Percentiles rank a stretch among this genome's conserved stretches.
Conservation (phyloP, 495 filamentous ascomycete species). For the Patellaria atrata region DNA sequence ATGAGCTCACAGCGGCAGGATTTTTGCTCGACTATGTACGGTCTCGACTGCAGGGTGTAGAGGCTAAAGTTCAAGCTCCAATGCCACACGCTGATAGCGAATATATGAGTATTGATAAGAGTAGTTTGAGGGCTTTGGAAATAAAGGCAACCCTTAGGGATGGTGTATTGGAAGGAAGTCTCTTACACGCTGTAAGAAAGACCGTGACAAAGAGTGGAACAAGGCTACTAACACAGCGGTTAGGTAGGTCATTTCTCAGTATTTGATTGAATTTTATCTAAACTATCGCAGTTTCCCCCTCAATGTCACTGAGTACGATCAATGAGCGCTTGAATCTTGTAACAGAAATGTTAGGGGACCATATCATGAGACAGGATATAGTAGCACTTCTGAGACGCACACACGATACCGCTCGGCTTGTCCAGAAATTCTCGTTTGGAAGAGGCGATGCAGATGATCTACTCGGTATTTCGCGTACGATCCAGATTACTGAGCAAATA, state of each 20-base stretch:
- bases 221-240: conserved; percentile 62
- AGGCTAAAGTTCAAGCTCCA: conserved; percentile 76
- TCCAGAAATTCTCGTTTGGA: conserved; percentile 85
- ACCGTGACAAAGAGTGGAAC: conserved; percentile 86
- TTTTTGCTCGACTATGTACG: conserved; percentile 71
- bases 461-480: conserved; percentile 63
- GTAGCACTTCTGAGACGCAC: conserved; percentile 53
- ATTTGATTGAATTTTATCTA: not conserved
- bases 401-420: conserved; percentile 74
- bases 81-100: conserved; percentile 53
- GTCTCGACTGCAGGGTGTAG: conserved; percentile 58
- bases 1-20: conserved; percentile 54
- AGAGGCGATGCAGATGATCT: conserved; percentile 92
- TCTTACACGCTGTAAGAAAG: conserved; percentile 74
- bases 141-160: conserved; percentile 75
- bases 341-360: conserved; percentile 47
- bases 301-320: conserved; percentile 67
- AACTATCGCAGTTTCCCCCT: conserved; percentile 47
- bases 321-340: conserved; percentile 73
- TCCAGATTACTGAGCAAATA: conserved; percentile 62
- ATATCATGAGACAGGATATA: conserved; percentile 51
- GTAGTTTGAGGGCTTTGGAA: conserved; percentile 77
- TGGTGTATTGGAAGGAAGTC: conserved; percentile 56
- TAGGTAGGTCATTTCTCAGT: conserved; percentile 58
- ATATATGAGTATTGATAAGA: conserved; percentile 82